Conservation (phyloP, 2,329 filamentous ascomycete species). For the Fusarium albosuccineum region DNA sequence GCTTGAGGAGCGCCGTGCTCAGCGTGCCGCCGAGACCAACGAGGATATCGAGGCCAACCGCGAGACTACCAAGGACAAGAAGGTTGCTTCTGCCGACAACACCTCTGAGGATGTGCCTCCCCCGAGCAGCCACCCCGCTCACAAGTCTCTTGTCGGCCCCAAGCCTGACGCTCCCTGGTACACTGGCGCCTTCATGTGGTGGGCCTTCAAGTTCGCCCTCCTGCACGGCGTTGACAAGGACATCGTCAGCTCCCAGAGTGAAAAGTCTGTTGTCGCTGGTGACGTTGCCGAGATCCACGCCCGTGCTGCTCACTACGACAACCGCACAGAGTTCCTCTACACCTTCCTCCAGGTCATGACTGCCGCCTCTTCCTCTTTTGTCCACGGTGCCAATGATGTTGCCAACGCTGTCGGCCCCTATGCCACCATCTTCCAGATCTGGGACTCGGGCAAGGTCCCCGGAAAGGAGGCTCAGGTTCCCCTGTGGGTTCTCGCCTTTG, state of each 20-base stretch:
- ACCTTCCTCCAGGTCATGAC: conserved; percentile 72
- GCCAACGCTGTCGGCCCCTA: conserved; percentile 73
- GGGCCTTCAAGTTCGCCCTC: conserved; percentile 58
- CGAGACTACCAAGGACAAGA: conserved; percentile 50
- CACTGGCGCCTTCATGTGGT: conserved; percentile 57
- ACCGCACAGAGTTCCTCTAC: conserved; percentile 72
- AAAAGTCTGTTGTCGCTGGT: conserved; percentile 60
- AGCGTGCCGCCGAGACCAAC: conserved; percentile 31
- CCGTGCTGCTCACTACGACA: conserved; percentile 69
- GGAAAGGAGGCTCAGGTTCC: conserved; percentile 64
- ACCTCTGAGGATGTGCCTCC: conserved; percentile 70
- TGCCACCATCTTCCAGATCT: conserved; percentile 73
- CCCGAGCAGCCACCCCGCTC: conserved; percentile 48
- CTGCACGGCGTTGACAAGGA: conserved; percentile 63
- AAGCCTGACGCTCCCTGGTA: conserved; percentile 60
- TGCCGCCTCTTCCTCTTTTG: conserved; percentile 72
- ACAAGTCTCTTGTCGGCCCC: conserved; percentile 54
- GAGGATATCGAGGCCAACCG: conserved; percentile 44
- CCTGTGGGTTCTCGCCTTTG: conserved; percentile 70
- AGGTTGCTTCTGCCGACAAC: conserved; percentile 9
- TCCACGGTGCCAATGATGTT: conserved; percentile 76
- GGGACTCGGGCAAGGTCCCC: conserved; percentile 61
- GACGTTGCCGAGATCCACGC: conserved; percentile 69
- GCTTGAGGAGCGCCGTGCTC: conserved; percentile 58
- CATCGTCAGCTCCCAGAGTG: conserved; percentile 53